These are phyloP conservation scores for Lycium barbarum DNA, from an alignment of 257 asterid species.

Conservation along the genomic window DNA sequence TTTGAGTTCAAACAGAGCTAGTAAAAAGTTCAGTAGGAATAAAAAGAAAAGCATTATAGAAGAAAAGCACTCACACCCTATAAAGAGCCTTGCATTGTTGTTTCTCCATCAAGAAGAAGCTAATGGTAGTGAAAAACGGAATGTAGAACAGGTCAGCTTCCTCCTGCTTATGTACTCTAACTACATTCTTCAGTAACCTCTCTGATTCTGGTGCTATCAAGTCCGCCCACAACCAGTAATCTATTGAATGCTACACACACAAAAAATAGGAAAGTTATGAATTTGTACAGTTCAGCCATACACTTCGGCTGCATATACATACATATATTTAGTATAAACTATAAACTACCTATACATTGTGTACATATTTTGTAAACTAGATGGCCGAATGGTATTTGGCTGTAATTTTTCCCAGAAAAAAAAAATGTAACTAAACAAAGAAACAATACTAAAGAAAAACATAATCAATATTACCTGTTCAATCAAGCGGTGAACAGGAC, in stretches of 20 bases:
- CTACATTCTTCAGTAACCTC: slow-evolving; percentile 77
- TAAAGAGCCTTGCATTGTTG: slow-evolving; percentile 96
- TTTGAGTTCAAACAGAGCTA: neutral
- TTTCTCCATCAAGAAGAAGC: slow-evolving; percentile 92
- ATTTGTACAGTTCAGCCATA: too few relatives aligned
- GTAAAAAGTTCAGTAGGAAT: neutral
- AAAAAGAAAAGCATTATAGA: slow-evolving; percentile 20
- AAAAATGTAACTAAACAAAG: too few relatives aligned
- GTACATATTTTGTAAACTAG: too few relatives aligned
- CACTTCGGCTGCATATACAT: too few relatives aligned
- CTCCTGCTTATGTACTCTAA: slow-evolving; percentile 82
- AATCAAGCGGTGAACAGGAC: slow-evolving; percentile 94
- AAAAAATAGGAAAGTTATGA: neutral
- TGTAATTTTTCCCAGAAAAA: too few relatives aligned
- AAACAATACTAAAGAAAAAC: neutral
- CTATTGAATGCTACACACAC: slow-evolving; percentile 80
- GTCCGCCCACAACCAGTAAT: slow-evolving; percentile 98
- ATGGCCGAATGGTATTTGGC: too few relatives aligned
- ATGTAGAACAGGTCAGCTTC: slow-evolving; percentile 97
- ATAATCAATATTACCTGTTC: slow-evolving; percentile 63
- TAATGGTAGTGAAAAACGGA: slow-evolving; percentile 89
- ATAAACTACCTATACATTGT: too few relatives aligned
- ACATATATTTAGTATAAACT: too few relatives aligned
- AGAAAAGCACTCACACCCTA: slow-evolving; percentile 99
- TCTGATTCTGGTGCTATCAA: slow-evolving; percentile 80